phyloP scores from a whole-genome alignment of 139 green algal genomes.

The Coccomyxa sp. region DNA sequence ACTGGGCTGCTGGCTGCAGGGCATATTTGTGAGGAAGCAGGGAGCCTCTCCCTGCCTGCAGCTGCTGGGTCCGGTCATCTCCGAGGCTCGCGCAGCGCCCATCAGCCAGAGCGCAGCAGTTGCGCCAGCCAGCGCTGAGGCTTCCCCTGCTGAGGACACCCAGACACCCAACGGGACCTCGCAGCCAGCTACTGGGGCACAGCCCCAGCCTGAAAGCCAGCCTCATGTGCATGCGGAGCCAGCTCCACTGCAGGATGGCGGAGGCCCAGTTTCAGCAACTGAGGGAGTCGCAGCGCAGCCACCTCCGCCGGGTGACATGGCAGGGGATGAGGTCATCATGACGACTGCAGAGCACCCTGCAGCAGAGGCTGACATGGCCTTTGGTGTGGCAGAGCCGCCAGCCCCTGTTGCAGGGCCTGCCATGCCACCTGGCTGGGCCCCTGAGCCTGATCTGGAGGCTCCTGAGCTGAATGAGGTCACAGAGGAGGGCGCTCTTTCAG shows the following conservation, averaged over 20 bases:
- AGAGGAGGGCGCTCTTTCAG: neutral
- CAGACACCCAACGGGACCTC: too few species aligned
- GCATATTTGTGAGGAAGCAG: slow-evolving; percentile 11
- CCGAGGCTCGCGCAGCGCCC: slow-evolving; percentile 23
- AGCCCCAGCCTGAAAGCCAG: neutral
- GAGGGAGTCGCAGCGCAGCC: too few species aligned
- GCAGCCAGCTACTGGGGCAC: neutral
- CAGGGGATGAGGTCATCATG: too few species aligned
- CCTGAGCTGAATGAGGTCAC: neutral
- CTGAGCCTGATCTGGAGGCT: neutral
- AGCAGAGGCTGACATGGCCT: too few species aligned
- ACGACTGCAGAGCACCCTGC: too few species aligned
- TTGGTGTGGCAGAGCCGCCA: too few species aligned
- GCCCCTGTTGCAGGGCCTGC: neutral
- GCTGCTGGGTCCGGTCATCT: slow-evolving; percentile 35
- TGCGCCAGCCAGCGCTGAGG: neutral
- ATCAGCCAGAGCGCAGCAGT: neutral
- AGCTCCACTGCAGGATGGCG: neutral
- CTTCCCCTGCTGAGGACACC: neutral
- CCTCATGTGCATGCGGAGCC: neutral
- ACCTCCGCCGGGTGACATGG: too few species aligned
- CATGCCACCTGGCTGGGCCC: neutral
- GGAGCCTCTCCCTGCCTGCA: slow-evolving; percentile 11
- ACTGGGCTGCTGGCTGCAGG: slow-evolving; percentile 22
- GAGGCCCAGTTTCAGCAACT: too few species aligned